Conservation (phyloP, 2,329 filamentous ascomycete species). For the Teratosphaeria pseudoeucalypti region DNA sequence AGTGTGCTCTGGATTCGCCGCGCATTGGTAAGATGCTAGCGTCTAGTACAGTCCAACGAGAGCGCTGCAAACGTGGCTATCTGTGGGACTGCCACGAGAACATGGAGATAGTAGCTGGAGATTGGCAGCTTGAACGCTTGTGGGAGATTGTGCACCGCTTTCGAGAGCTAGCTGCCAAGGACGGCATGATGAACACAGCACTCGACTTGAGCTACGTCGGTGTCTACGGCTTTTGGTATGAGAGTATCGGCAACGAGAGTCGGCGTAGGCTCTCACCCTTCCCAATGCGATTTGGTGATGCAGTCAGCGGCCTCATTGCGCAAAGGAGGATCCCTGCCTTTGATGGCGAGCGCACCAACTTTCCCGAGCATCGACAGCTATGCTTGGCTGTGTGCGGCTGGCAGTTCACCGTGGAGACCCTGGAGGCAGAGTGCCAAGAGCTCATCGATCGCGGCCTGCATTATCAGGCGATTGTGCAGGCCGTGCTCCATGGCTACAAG, state of each 20-base stretch:
- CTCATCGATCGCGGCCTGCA: conserved; percentile 47
- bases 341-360: conserved; percentile 52
- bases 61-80: conserved; percentile 48
- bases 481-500: conserved; percentile 62
- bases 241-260: conserved; percentile 42
- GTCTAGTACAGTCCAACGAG: conserved; percentile 31
- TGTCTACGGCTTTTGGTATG: conserved; percentile 59
- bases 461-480: conserved; percentile 67
- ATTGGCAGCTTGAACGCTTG: conserved; percentile 65
- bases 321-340: conserved; percentile 53
- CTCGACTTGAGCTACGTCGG: conserved; percentile 69
- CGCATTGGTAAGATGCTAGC: conserved; percentile 15
- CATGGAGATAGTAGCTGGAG: conserved; percentile 55
- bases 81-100: conserved; percentile 54
- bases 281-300: conserved; percentile 22
- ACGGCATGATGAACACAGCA: conserved; percentile 58
- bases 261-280: conserved; percentile 2
- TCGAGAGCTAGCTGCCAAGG: conserved; percentile 52
- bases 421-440: conserved; percentile 38
- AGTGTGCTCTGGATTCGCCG: conserved; percentile 5
- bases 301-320: conserved; percentile 54
- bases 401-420: conserved; percentile 48
- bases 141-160: conserved; percentile 66
- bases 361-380: conserved; percentile 60
- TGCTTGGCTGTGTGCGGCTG: conserved; percentile 67